phyloP scores from a whole-genome alignment of 805 yeast genomes.

The Candida silvatica region DNA sequence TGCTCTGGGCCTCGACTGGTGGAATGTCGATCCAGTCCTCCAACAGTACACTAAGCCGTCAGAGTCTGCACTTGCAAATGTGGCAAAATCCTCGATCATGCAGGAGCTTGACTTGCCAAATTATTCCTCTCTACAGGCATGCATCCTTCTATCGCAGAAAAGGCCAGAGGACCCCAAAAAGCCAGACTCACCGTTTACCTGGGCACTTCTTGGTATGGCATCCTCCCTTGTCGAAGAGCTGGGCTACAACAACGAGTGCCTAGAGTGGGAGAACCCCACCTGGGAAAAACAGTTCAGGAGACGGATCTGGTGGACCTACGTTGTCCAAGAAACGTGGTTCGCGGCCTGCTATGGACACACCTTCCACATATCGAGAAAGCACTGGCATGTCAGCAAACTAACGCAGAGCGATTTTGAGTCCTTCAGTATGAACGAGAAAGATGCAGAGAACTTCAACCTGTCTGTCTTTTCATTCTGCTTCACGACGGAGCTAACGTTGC shows the following conservation, averaged over 20 bases:
- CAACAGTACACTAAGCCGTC: constrained; percentile 2
- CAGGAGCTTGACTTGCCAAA: constrained; percentile 4
- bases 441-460: background rate
- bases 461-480: constrained; percentile 3
- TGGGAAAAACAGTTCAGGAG: constrained; percentile 3
- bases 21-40: constrained; percentile 4
- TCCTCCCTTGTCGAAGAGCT: constrained; percentile 1
- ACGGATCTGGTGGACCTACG: constrained; percentile 5
- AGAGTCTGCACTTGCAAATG: constrained; percentile 1
- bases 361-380: background rate
- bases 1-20: constrained; percentile 4
- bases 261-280: constrained; percentile 3
- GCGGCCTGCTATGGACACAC: constrained; percentile 4
- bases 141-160: constrained; percentile 4
- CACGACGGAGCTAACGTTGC: background rate
- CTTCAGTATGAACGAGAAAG: constrained; percentile 2
- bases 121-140: constrained; percentile 5
- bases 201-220: constrained; percentile 4
- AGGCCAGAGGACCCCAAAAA: constrained; percentile 2
- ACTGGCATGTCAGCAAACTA: constrained; percentile 1
- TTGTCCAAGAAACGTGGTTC: constrained; percentile 6
- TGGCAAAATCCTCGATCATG: constrained; percentile 3
- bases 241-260: constrained; percentile 4
- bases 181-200: constrained; percentile 4
- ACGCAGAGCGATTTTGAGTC: constrained; percentile 1